A percentile compares a stretch with the other conserved stretches of the same genome.
Conservation (phyloP, 257 asterid genomes). For the Plantago ovata region DNA sequence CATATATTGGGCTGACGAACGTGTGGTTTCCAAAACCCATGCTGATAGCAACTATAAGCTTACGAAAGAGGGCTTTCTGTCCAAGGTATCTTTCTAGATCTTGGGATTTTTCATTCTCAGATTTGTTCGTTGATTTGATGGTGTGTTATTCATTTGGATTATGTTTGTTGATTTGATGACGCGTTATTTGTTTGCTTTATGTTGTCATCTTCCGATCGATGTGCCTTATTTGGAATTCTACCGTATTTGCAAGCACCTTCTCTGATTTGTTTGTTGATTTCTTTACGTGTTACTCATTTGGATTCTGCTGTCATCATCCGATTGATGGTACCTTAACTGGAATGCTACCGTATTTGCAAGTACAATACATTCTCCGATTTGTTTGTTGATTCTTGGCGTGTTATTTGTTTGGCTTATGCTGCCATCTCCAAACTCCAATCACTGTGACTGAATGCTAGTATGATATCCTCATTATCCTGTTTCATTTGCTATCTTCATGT, state of each 20-base stretch:
- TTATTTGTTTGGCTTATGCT: neutral
- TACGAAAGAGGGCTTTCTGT: constrained; percentile 65
- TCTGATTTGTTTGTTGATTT: no score
- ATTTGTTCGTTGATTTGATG: neutral
- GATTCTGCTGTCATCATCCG: neutral
- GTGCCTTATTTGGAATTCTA: neutral
- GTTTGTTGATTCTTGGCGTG: no score
- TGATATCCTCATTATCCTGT: neutral
- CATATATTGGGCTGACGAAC: constrained; percentile 89
- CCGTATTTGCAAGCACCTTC: neutral
- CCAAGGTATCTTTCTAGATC: constrained; percentile 55
- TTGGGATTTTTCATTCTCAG: neutral
- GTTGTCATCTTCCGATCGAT: neutral
- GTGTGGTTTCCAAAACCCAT: constrained; percentile 85
- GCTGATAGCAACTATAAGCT: constrained; percentile 91
- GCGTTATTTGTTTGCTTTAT: neutral
- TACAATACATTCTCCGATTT: no score
- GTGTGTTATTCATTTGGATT: no score
- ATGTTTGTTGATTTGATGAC: neutral
- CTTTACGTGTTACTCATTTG: neutral
- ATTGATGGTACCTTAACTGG: neutral
- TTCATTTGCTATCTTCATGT: neutral
- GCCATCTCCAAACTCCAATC: neutral
- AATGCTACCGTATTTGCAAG: neutral
- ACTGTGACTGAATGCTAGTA: neutral